These are phyloP conservation scores for Amanita phalloides DNA, from an alignment of 768 basidiomycete genomes.

Conservation along the genomic window DNA sequence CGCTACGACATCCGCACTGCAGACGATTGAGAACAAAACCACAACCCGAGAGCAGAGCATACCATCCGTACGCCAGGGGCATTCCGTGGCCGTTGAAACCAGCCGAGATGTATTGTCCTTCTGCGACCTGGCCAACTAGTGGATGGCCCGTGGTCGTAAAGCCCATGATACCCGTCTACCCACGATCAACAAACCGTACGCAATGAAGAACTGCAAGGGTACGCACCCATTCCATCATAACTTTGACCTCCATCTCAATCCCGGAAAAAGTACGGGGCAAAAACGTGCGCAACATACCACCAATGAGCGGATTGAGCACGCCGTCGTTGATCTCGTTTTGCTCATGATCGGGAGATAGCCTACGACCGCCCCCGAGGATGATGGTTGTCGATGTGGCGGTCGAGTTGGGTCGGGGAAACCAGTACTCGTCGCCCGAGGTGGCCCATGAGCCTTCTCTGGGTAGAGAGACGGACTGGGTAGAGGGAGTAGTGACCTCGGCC, in stretches of 20 bases:
- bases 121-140: conserved; percentile 42
- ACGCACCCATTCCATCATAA: conserved; percentile 77
- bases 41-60: conserved; percentile 8
- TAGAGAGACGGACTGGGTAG: conserved; percentile 20
- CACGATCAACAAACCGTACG: not conserved
- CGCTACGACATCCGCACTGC: conserved; percentile 51
- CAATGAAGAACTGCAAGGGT: not conserved
- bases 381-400: conserved; percentile 39
- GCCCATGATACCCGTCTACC: conserved; percentile 81
- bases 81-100: conserved; percentile 77
- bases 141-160: conserved; percentile 53
- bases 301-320: conserved; percentile 32
- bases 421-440: conserved; percentile 57
- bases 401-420: conserved; percentile 53
- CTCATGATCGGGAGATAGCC: conserved; percentile 33
- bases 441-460: conserved; percentile 40
- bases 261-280: conserved; percentile 47
- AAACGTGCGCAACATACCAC: conserved; percentile 43
- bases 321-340: conserved; percentile 49
- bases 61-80: conserved; percentile 70
- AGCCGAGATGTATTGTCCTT: conserved; percentile 62
- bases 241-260: conserved; percentile 34
- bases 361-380: conserved; percentile 65
- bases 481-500: conserved; percentile 17
- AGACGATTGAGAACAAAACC: not conserved